These are phyloP conservation scores for Aspergillus alliaceus DNA, from an alignment of 2,329 filamentous ascomycete species.

Conservation along the genomic window DNA sequence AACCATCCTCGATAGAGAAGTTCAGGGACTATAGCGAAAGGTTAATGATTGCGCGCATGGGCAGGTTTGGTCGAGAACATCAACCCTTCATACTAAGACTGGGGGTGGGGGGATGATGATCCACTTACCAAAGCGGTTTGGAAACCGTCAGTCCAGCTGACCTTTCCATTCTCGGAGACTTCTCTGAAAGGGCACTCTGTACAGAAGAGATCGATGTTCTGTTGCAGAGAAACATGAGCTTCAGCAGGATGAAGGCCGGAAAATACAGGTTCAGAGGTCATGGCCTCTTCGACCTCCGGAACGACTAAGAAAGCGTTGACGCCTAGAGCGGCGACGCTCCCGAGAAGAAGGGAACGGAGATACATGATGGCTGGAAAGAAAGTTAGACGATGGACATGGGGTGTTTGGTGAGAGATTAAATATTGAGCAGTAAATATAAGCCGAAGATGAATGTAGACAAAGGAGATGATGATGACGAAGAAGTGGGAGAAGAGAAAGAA, in stretches of 20 bases:
- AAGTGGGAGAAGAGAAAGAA: background rate
- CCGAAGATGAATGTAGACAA: background rate
- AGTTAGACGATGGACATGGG: conserved; percentile 12
- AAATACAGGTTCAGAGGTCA: conserved; percentile 23
- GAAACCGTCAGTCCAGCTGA: conserved; percentile 36
- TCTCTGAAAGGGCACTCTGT: conserved; percentile 41
- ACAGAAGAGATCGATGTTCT: conserved; percentile 35
- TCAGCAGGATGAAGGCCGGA: conserved; percentile 26
- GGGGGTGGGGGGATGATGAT: background rate
- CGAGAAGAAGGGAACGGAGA: conserved; percentile 36
- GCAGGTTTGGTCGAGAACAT: background rate
- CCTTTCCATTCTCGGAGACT: conserved; percentile 25
- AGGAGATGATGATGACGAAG: conserved; percentile 3
- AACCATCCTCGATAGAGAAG: conserved; percentile 35
- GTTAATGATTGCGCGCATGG: background rate
- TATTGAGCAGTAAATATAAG: background rate
- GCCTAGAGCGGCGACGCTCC: conserved; percentile 34
- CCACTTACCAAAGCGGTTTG: conserved; percentile 38
- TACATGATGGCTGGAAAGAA: conserved; percentile 28
- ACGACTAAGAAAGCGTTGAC: conserved; percentile 40
- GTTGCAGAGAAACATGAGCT: conserved; percentile 25
- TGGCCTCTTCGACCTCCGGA: conserved; percentile 33
- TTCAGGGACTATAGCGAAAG: conserved; percentile 32
- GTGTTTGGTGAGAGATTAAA: background rate
- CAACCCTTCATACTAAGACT: background rate